Base-by-base conservation (phyloP, 495 filamentous ascomycete genomes). In the Neurospora intermedia region DNA sequence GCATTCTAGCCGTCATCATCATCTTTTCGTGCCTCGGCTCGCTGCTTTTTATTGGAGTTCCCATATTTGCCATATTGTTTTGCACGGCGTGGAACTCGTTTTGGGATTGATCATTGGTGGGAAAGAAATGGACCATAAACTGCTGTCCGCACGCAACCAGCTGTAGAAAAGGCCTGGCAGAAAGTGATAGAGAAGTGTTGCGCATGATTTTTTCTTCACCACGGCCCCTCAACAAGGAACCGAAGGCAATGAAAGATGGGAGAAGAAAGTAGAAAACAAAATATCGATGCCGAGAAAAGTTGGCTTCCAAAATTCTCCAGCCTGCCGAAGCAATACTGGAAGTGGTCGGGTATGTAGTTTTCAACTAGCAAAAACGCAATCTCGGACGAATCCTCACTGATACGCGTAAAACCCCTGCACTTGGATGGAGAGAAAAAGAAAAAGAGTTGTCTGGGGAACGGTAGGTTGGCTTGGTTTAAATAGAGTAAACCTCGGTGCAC, bases 301-400 rank as follows among this genome's bases (percentile, higher is more conserved):
- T n/a, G n/a, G n/a, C n/a, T 31, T 31, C 27, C 78, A 80, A 77
- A 80, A 79, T 80, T 78, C 75, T 75, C 75, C 59, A 77, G 73
- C 73, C 75, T 73, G 74, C 70, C 73, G 38, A 45, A 70, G 76
- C 77, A 75, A 76, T 6, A 75, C 72, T 74, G 43, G 76, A 81
- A 86, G 83, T 78, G 78, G 83, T 85, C 84, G 83, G 76, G 77
- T 76, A 75, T 85, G 79, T 86, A 87, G 83, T 87, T 86, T 87
- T 86, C 85, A 86, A 85, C 82, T 83, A 85, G 85, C 85, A 86
- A 86, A 87, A 85, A 86, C 80, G 78, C 80, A 82, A 82, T 81
- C 84, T 86, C 84, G 81, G 85, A 86, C 81, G 80, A 82, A 84
- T 85, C 85, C 82, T 87, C 84, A 87, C 82, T 85, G 83, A 81